A percentile compares a stretch with the other conserved stretches of the same genome.
Conservation (phyloP, 306 rosid species). For the Potentilla sterilis region DNA sequence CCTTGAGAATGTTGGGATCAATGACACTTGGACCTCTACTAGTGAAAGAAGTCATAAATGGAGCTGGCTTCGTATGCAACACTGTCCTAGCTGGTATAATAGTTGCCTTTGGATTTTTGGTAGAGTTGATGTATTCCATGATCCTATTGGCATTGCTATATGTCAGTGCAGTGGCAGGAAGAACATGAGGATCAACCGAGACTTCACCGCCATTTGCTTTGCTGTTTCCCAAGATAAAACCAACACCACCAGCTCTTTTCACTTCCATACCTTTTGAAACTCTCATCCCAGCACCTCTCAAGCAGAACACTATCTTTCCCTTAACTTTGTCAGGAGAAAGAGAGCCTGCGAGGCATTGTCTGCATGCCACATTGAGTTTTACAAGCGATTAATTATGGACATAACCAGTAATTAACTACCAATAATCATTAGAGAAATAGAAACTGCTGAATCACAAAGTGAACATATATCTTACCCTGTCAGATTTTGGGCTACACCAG, state of each 20-base stretch:
- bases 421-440: not conserved
- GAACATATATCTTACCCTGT: slow-evolving; percentile 36
- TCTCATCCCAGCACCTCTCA: slow-evolving; percentile 63
- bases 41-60: slow-evolving; percentile 65
- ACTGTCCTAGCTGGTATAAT: slow-evolving; percentile 60
- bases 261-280: slow-evolving; percentile 68
- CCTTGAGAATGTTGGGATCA: slow-evolving; percentile 82
- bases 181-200: slow-evolving; percentile 56
- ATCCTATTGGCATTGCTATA: slow-evolving; percentile 46
- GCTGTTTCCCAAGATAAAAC: slow-evolving; percentile 59
- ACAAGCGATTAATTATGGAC: not conserved
- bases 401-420: not conserved
- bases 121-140: slow-evolving; percentile 44
- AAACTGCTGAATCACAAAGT: not conserved
- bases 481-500: slow-evolving; percentile 24
- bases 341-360: slow-evolving; percentile 60
- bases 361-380: slow-evolving; percentile 30
- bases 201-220: slow-evolving; percentile 43
- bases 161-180: slow-evolving; percentile 65
- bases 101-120: slow-evolving; percentile 51
- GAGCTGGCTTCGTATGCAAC: slow-evolving; percentile 70
- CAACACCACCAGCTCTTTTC: slow-evolving; percentile 68
- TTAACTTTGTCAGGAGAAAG: slow-evolving; percentile 54
- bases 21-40: slow-evolving; percentile 87
- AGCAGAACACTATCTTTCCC: slow-evolving; percentile 81